Conservation (phyloP, 1,284 basidiomycete genomes). For the Golubevia pallescens region DNA sequence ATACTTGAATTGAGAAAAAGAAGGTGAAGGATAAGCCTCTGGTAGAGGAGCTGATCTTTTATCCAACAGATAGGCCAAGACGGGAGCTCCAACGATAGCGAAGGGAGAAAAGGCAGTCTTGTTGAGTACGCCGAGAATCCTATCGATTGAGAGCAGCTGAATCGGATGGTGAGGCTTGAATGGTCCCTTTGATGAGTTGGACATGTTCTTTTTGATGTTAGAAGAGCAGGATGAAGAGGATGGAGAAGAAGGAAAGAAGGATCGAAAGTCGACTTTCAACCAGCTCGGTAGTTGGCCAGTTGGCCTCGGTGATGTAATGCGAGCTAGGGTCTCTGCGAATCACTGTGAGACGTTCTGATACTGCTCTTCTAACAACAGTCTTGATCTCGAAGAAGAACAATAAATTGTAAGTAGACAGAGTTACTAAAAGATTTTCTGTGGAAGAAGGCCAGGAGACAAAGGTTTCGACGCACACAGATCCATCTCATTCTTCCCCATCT, state of each 20-base stretch:
- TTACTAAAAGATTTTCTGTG: too few species aligned
- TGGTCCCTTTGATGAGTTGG: background rate
- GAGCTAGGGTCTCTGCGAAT: too few species aligned
- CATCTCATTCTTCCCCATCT: too few species aligned
- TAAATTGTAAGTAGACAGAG: too few species aligned
- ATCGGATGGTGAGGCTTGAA: background rate
- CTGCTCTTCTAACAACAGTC: too few species aligned
- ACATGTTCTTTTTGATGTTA: background rate
- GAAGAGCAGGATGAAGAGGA: background rate
- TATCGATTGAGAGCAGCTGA: constrained; percentile 43
- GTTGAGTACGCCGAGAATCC: constrained; percentile 26
- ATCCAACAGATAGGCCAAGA: constrained; percentile 33
- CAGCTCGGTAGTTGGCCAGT: too few species aligned
- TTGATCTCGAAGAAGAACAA: too few species aligned
- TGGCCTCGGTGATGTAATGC: too few species aligned
- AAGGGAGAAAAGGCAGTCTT: constrained; percentile 41
- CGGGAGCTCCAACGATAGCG: constrained; percentile 42
- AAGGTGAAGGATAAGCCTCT: constrained; percentile 7
- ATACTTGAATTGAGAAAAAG: constrained; percentile 11
- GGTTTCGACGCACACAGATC: too few species aligned
- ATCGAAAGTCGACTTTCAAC: background rate
- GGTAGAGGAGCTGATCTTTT: constrained; percentile 13
- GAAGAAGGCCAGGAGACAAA: too few species aligned
- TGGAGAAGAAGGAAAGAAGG: background rate
- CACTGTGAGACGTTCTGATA: too few species aligned